Evolutionary conservation across 2,329 filamentous ascomycete species (phyloP).

Genomic region (Mollisiaceae sp.): DNA sequence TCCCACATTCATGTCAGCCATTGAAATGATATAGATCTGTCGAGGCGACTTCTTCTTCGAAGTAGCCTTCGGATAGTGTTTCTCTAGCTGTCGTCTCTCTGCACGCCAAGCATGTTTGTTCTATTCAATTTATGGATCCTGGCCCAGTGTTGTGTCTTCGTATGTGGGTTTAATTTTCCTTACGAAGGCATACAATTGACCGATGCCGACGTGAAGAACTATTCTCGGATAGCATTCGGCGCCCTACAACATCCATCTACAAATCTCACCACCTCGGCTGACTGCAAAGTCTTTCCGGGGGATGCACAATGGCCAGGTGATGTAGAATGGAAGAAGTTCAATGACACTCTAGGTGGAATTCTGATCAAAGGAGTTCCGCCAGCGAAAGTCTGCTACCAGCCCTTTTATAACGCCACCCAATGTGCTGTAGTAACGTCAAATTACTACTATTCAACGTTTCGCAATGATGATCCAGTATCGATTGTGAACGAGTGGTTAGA

Average conservation of each 20-base stretch:
- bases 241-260: too few species aligned
- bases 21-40: neutral
- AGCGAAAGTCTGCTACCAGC: conserved; percentile 49
- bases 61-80: neutral
- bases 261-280: neutral
- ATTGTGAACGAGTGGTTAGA: conserved; percentile 54
- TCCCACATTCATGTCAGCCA: neutral
- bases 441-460: conserved; percentile 26
- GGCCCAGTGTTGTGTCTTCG: neutral
- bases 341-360: conserved; percentile 48
- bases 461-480: conserved; percentile 46
- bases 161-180: conserved; percentile 20
- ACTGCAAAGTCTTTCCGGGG: conserved; percentile 28
- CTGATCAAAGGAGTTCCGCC: conserved; percentile 50
- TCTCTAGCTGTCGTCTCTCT: neutral
- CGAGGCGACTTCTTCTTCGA: neutral
- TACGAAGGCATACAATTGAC: conserved; percentile 29
- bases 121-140: neutral
- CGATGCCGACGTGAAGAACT: conserved; percentile 21
- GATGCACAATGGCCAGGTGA: conserved; percentile 51
- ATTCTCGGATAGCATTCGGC: conserved; percentile 26
- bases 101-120: neutral
- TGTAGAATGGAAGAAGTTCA: conserved; percentile 51
- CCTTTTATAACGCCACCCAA: conserved; percentile 38
- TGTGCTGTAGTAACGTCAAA: conserved; percentile 29